These are phyloP conservation scores for Dendrobium catenatum DNA, from an alignment of 106 monocot genomes.

Conservation along the genomic window DNA sequence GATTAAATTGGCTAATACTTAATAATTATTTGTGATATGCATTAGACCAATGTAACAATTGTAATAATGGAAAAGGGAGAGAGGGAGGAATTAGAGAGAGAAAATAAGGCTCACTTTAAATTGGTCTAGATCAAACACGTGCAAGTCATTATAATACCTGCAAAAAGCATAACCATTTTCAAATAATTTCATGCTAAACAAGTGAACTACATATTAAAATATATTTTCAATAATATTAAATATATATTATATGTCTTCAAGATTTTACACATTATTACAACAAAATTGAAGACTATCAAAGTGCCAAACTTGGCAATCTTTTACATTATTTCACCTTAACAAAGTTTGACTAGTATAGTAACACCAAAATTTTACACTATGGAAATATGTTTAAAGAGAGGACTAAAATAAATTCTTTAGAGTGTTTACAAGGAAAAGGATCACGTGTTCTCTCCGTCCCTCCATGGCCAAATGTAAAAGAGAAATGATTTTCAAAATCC, in stretches of 20 bases:
- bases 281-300: background rate
- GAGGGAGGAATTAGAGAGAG: background rate
- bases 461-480: too few species aligned
- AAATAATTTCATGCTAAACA: background rate
- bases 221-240: background rate
- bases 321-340: background rate
- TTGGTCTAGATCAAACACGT: conserved; percentile 87
- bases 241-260: background rate
- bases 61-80: background rate
- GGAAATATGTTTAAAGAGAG: background rate
- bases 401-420: background rate
- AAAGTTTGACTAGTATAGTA: background rate
- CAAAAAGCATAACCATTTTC: conserved; percentile 6
- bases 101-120: conserved; percentile 58
- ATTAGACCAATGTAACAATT: background rate
- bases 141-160: conserved; percentile 94
- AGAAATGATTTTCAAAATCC: too few species aligned
- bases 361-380: background rate
- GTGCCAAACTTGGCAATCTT: background rate
- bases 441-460: too few species aligned
- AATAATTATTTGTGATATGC: background rate
- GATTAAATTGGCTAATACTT: background rate
- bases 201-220: background rate
- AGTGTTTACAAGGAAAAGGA: too few species aligned
- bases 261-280: background rate